Conservation (phyloP, 257 asterid species). For the Solanum medicagineum region DNA sequence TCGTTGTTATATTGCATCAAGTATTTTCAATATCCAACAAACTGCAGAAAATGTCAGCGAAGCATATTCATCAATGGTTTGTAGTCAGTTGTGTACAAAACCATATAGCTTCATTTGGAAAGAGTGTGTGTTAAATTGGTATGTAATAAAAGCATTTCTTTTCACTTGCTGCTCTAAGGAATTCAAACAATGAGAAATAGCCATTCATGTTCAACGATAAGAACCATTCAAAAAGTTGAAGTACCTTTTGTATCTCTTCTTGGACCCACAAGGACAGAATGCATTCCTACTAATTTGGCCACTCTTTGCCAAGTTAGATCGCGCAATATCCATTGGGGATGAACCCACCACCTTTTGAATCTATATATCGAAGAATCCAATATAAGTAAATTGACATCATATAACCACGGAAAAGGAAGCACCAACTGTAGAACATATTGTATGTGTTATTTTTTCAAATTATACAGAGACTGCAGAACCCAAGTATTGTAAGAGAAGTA, state of each 20-base stretch:
- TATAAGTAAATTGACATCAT: not conserved
- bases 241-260: slow-evolving; percentile 81
- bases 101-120: not conserved
- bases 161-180: not conserved
- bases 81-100: not conserved
- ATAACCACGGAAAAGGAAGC: not conserved
- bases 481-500: not conserved
- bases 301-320: slow-evolving; percentile 70
- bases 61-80: not conserved
- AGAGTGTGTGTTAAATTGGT: not conserved
- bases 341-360: slow-evolving; percentile 84
- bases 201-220: not conserved
- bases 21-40: not conserved
- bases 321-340: slow-evolving; percentile 75
- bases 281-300: slow-evolving; percentile 79
- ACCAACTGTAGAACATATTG: not conserved
- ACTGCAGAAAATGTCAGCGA: not conserved
- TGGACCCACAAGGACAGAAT: slow-evolving; percentile 92
- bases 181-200: not conserved
- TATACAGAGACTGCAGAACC: not conserved
- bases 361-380: slow-evolving; percentile 19
- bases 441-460: not conserved
- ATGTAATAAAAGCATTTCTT: not conserved
- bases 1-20: not conserved
- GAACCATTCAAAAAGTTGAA: not conserved